Base-by-base conservation (phyloP, 495 filamentous ascomycete species). In the Penicillium arizonense region DNA sequence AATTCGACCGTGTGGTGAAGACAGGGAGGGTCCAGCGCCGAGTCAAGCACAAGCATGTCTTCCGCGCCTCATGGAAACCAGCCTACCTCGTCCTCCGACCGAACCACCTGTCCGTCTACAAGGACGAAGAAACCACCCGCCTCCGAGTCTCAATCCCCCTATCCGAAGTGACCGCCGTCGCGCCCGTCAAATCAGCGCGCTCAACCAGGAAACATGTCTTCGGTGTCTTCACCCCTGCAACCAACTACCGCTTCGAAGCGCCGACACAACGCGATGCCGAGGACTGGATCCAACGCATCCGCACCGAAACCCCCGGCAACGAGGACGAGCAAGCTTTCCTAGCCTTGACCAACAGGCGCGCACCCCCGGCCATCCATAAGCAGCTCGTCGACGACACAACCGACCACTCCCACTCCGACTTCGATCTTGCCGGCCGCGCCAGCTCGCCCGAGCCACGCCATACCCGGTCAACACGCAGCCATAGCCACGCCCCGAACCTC, bases 101-200 rank as follows among this genome's bases (percentile, higher is more conserved):
- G 1, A 96, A 96, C 62, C 79, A 89, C n/a, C 81, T 97, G 20
- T 97, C 90, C 33, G 90, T 96, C 55, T 98, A 98, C 83, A 93
- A 94, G 64, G 87, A 91, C 58, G 83, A 91, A 48, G 87, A 90
- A 60, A 91, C 96, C 63, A 88, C 87, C 58, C 90, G 93, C 64
- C 82, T 98, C 7, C 85, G 89, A 21, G 87, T 90, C 59, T 91
- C 95, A 59, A 83, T 98, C 55, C 84, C 82, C 62, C 82, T 97
- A 39, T 88, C 89, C 32, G 94, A 98, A 52, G 79, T 97, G 50
- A 96, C 92, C 4, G 93, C 93, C 4, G 89, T 96, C 30, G 88
- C 91, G 1, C 78, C 88, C 44, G 83, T 97, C 44, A 92, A 88
- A 61, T 90, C 96, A 55, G 85, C 89, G 1, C 95, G 94, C 72